Evolutionary conservation across 2,329 filamentous ascomycete species (phyloP).

Genomic region (Zymoseptoria tritici): DNA sequence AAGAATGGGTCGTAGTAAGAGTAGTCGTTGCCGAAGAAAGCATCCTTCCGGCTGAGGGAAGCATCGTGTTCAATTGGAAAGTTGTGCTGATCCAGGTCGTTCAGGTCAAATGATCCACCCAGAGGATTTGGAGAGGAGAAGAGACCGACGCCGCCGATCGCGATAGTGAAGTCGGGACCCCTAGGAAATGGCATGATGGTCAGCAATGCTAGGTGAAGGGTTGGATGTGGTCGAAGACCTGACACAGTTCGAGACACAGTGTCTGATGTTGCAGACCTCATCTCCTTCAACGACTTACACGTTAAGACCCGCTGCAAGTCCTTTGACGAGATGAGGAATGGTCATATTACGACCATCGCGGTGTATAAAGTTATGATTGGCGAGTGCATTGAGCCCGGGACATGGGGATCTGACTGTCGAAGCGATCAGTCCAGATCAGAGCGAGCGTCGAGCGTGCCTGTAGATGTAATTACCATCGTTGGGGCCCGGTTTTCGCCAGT

Average conservation of each 20-base stretch:
- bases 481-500: conserved; percentile 12
- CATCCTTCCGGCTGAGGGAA: conserved; percentile 27
- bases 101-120: conserved; percentile 17
- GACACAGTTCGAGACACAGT: too few relatives aligned
- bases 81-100: conserved; percentile 22
- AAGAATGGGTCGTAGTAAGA: conserved; percentile 27
- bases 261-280: too few relatives aligned
- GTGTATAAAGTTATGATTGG: conserved; percentile 17
- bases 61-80: conserved; percentile 31
- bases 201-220: too few relatives aligned
- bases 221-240: too few relatives aligned
- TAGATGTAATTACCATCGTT: conserved; percentile 10
- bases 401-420: conserved; percentile 18
- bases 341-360: conserved; percentile 19
- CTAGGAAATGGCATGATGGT: too few relatives aligned
- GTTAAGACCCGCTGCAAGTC: conserved; percentile 17
- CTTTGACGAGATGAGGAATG: conserved; percentile 17
- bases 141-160: conserved; percentile 18
- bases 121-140: conserved; percentile 17
- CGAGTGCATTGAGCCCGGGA: conserved; percentile 16
- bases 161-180: conserved; percentile 20
- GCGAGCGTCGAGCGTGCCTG: background rate
- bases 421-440: background rate
- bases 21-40: conserved; percentile 25
- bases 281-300: too few relatives aligned